phyloP scores from a whole-genome alignment of 305 asterid genomes.

The Fraxinus floribunda region DNA sequence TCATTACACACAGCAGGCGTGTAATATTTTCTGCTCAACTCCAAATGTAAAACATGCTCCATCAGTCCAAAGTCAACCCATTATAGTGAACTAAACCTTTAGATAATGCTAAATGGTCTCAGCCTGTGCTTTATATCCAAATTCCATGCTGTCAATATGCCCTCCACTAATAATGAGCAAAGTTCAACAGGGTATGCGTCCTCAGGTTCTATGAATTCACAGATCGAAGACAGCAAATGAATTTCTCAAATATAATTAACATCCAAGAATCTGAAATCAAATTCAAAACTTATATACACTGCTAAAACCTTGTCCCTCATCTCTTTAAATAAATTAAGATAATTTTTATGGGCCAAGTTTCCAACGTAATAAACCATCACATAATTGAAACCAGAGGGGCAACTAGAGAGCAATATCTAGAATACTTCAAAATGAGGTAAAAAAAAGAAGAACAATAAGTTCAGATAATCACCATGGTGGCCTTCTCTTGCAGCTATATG shows the following conservation, averaged over 20 bases:
- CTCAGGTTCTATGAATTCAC: not conserved
- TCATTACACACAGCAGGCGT: not conserved
- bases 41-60: not conserved
- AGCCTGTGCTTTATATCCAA: not conserved
- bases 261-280: not conserved
- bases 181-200: not conserved
- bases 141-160: not conserved
- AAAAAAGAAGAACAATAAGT: not conserved
- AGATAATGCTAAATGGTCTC: not conserved
- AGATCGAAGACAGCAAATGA: not conserved
- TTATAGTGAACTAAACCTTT: not conserved
- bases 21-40: not conserved
- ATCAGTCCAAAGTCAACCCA: not conserved
- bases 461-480: conserved; percentile 44
- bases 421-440: not conserved
- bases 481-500: conserved; percentile 63
- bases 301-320: not conserved
- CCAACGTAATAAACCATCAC: not conserved
- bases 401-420: not conserved
- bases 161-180: not conserved
- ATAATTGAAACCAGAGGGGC: not conserved
- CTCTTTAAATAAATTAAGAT: not conserved
- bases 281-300: not conserved
- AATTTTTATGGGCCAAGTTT: not conserved
- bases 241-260: not conserved